phyloP scores from a whole-genome alignment of 208 protist species.

The Trichomonas tenax region DNA sequence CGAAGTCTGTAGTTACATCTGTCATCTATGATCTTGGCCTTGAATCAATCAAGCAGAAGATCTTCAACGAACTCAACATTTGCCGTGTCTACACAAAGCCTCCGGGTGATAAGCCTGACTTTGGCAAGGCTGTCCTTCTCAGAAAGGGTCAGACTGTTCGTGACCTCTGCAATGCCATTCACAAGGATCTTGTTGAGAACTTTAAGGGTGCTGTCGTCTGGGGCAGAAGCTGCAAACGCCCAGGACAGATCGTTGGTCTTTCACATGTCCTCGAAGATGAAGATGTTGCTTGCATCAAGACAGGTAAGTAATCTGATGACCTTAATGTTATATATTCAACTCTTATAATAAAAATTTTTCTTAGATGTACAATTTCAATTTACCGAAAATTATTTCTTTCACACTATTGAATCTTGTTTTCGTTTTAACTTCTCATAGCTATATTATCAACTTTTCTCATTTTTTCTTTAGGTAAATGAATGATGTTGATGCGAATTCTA shows the following conservation, averaged over 20 bases:
- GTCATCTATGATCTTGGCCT: background rate
- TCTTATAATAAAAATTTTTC: no score
- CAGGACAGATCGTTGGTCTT: background rate
- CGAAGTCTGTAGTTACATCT: background rate
- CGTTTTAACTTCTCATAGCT: no score
- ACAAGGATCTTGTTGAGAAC: background rate
- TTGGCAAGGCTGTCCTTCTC: slow-evolving; percentile 9
- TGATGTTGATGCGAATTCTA: background rate
- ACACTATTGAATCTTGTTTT: no score
- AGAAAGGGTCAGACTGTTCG: background rate
- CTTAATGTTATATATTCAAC: no score
- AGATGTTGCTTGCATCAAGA: slow-evolving; percentile 23
- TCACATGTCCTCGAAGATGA: slow-evolving; percentile 20
- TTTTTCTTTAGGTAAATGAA: background rate
- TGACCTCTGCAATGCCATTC: background rate
- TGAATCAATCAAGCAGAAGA: background rate
- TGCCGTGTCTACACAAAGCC: slow-evolving; percentile 2
- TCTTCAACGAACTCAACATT: slow-evolving; percentile 11
- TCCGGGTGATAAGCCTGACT: background rate
- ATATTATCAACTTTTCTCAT: no score
- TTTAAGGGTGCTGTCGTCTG: slow-evolving; percentile 17
- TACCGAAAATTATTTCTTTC: no score
- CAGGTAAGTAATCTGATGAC: background rate
- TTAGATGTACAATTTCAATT: no score
- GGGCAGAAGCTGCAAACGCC: slow-evolving; percentile 14